Percentiles rank a stretch among this genome's conserved stretches.
phyloP scores from a whole-genome alignment of 805 yeast genomes.

The Myxozyma vanderwaltii region DNA sequence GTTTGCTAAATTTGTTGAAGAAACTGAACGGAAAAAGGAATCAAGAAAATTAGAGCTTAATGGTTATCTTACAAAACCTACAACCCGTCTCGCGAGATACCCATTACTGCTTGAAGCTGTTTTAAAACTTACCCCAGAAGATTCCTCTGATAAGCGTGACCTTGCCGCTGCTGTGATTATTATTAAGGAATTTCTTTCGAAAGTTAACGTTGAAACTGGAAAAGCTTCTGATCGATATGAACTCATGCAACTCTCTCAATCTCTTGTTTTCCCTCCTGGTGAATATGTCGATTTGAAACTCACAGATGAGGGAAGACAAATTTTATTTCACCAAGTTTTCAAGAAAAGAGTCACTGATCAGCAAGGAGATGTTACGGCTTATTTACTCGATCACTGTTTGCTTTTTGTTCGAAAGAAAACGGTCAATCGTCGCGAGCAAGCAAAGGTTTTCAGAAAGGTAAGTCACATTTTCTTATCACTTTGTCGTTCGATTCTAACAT shows the following conservation, averaged over 20 bases:
- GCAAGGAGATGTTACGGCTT: constrained; percentile 80
- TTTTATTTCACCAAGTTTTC: constrained; percentile 75
- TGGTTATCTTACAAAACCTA: constrained; percentile 91
- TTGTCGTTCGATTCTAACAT: neutral
- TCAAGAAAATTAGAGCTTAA: constrained; percentile 87
- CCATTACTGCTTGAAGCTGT: constrained; percentile 82
- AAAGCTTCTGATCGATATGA: constrained; percentile 91
- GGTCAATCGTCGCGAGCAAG: constrained; percentile 86
- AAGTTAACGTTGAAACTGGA: constrained; percentile 87
- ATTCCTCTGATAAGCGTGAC: constrained; percentile 68
- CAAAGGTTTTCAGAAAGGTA: constrained; percentile 77
- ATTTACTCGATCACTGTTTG: constrained; percentile 84
- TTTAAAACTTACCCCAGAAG: constrained; percentile 77
- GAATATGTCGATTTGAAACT: constrained; percentile 85
- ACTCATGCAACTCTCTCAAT: constrained; percentile 80
- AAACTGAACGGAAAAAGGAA: constrained; percentile 81
- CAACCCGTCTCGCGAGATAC: constrained; percentile 93
- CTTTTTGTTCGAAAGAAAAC: constrained; percentile 82
- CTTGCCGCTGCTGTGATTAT: constrained; percentile 73
- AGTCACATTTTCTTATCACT: neutral
- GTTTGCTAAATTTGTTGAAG: constrained; percentile 92
- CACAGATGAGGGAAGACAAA: constrained; percentile 75
- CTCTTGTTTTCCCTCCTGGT: constrained; percentile 75
- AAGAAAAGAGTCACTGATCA: constrained; percentile 65
- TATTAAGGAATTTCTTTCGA: constrained; percentile 70